Percentiles rank a stretch among this genome's conserved stretches.
phyloP scores from a whole-genome alignment of 768 basidiomycete genomes.

The Suillus tomentosus region DNA sequence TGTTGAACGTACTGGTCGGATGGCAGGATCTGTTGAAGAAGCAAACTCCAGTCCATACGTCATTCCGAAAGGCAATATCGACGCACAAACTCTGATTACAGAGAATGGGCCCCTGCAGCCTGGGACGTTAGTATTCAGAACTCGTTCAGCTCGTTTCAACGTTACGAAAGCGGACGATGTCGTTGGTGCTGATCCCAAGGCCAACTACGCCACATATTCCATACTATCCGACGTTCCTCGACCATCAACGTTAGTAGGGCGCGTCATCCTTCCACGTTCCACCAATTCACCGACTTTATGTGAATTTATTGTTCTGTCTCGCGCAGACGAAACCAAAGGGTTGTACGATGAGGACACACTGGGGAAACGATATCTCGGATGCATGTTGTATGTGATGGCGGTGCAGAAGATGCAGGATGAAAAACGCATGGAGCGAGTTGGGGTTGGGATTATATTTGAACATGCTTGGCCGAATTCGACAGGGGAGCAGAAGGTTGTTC shows the following conservation, averaged over 20 bases:
- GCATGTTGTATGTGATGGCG: constrained; percentile 26
- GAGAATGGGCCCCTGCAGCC: constrained; percentile 11
- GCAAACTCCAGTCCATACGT: constrained; percentile 12
- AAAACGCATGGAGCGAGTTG: constrained; percentile 22
- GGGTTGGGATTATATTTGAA: constrained; percentile 24
- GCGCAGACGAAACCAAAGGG: constrained; percentile 9
- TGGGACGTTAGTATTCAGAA: constrained; percentile 29
- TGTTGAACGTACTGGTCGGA: constrained; percentile 7
- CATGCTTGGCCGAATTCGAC: constrained; percentile 17
- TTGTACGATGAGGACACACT: constrained; percentile 18
- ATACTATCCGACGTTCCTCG: constrained; percentile 10
- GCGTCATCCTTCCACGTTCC: constrained; percentile 20
- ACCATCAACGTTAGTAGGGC: constrained; percentile 12
- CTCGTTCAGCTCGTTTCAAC: constrained; percentile 17
- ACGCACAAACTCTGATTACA: neutral
- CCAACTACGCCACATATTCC: constrained; percentile 16
- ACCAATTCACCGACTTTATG: constrained; percentile 14
- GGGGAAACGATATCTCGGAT: constrained; percentile 19
- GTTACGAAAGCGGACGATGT: constrained; percentile 10
- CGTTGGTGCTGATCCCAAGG: neutral
- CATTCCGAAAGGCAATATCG: constrained; percentile 1
- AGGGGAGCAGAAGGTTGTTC: neutral
- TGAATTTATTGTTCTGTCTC: constrained; percentile 27
- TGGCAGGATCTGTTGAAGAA: neutral
- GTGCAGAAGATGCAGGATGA: constrained; percentile 13